These are phyloP conservation scores for Boletellus emodensis DNA, from an alignment of 768 basidiomycete species.

Conservation along the genomic window DNA sequence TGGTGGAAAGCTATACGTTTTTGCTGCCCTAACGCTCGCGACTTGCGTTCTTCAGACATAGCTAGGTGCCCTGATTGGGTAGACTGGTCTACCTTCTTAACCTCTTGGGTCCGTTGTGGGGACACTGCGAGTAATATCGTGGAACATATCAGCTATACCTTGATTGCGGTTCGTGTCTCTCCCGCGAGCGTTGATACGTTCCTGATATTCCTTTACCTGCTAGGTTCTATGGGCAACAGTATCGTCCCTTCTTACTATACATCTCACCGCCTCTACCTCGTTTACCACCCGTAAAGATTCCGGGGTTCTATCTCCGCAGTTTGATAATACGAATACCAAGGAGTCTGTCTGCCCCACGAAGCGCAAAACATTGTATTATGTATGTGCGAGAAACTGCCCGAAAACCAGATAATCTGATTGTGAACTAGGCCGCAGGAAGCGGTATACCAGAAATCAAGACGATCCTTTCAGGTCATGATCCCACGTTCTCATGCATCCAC, in stretches of 20 bases:
- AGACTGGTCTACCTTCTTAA: constrained; percentile 65
- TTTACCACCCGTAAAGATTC: constrained; percentile 90
- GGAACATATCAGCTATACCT: constrained; percentile 66
- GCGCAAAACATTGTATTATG: constrained; percentile 81
- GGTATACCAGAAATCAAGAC: constrained; percentile 98
- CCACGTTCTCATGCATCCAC: constrained; percentile 9
- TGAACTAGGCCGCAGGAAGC: constrained; percentile 78
- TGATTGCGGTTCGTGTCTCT: constrained; percentile 65
- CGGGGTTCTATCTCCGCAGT: constrained; percentile 53
- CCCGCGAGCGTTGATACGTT: background rate
- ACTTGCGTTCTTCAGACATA: constrained; percentile 15
- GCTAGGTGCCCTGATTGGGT: constrained; percentile 65
- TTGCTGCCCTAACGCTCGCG: constrained; percentile 59
- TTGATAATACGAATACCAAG: constrained; percentile 32
- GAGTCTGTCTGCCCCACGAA: constrained; percentile 33
- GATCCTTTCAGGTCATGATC: constrained; percentile 66
- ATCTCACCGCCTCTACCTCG: constrained; percentile 83
- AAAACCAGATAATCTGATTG: constrained; percentile 9
- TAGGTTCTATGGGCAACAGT: constrained; percentile 70
- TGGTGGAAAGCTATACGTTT: constrained; percentile 78
- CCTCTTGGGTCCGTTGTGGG: constrained; percentile 19
- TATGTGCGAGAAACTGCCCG: constrained; percentile 36
- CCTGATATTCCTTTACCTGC: background rate
- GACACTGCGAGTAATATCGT: constrained; percentile 37
- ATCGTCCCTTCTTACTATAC: constrained; percentile 79